Evolutionary conservation across 179 eudicot genomes (phyloP).

Genomic region (Gypsophila paniculata): DNA sequence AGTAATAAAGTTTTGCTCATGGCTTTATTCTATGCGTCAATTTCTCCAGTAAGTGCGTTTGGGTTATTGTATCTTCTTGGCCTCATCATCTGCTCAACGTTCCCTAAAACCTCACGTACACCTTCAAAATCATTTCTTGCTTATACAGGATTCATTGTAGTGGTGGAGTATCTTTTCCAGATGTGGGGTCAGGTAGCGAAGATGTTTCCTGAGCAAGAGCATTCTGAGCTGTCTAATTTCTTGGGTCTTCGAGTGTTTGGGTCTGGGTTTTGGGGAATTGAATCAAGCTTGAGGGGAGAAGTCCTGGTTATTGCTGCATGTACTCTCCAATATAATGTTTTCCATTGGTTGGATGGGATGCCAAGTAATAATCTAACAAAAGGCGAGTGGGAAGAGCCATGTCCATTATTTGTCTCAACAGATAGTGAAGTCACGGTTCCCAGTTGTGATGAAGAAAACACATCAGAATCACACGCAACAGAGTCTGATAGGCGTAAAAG

Average conservation of each 20-base stretch:
- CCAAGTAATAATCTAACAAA: conserved; percentile 38
- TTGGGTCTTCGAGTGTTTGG: conserved; percentile 69
- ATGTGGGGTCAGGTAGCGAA: conserved; percentile 81
- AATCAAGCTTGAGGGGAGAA: conserved; percentile 81
- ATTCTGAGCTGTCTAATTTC: conserved; percentile 48
- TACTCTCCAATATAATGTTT: conserved; percentile 89
- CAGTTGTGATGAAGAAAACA: conserved; percentile 39
- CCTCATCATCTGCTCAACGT: conserved; percentile 54
- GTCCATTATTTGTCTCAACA: conserved; percentile 68
- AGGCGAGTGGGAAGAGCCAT: conserved; percentile 86
- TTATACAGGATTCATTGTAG: conserved; percentile 69
- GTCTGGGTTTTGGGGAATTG: conserved; percentile 77
- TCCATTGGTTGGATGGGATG: conserved; percentile 81
- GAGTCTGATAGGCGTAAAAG: conserved; percentile 26
- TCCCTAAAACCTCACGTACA: conserved; percentile 73
- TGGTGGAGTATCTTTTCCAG: conserved; percentile 83
- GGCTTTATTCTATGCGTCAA: conserved; percentile 79
- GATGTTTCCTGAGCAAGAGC: conserved; percentile 89
- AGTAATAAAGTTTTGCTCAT: conserved; percentile 70
- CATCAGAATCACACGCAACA: conserved; percentile 29
- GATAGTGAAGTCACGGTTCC: conserved; percentile 43
- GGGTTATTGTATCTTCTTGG: conserved; percentile 88
- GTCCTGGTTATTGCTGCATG: conserved; percentile 89
- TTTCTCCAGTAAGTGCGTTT: conserved; percentile 82
- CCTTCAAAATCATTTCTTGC: conserved; percentile 79